Evolutionary conservation across 495 filamentous ascomycete species (phyloP).

Genomic region (Podospora anserina): DNA sequence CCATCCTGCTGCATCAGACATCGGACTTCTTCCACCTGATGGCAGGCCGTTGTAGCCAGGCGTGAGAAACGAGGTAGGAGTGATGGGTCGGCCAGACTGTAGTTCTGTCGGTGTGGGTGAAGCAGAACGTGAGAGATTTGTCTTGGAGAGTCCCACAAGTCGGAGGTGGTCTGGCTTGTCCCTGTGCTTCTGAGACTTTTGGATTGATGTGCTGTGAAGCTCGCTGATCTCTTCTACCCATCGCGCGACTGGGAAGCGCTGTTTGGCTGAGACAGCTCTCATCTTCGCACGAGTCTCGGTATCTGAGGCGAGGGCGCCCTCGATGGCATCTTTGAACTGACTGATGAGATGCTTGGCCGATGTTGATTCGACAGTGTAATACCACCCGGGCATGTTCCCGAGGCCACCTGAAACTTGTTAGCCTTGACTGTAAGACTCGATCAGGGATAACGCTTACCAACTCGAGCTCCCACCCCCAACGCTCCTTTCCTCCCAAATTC

Average conservation of each 20-base stretch:
- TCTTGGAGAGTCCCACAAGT: constrained; percentile 2
- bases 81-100: constrained; percentile 10
- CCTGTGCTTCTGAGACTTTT: constrained; percentile 30
- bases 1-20: constrained; percentile 3
- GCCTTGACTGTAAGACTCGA: background rate
- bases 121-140: constrained; percentile 8
- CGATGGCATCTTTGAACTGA: constrained; percentile 69
- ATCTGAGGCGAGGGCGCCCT: constrained; percentile 60
- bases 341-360: constrained; percentile 64
- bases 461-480: constrained; percentile 65
- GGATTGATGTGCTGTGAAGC: constrained; percentile 54
- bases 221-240: constrained; percentile 63
- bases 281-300: constrained; percentile 59
- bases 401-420: constrained; percentile 44
- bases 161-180: constrained; percentile 14
- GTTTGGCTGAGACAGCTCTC: constrained; percentile 70
- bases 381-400: constrained; percentile 74
- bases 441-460: constrained; percentile 50
- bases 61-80: constrained; percentile 13
- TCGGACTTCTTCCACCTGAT: constrained; percentile 8
- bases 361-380: constrained; percentile 64
- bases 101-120: constrained; percentile 18
- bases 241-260: constrained; percentile 69
- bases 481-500: constrained; percentile 77
- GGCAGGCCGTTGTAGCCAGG: constrained; percentile 32